phyloP scores from a whole-genome alignment of 106 monocot genomes.

The Gastrodia elata region DNA sequence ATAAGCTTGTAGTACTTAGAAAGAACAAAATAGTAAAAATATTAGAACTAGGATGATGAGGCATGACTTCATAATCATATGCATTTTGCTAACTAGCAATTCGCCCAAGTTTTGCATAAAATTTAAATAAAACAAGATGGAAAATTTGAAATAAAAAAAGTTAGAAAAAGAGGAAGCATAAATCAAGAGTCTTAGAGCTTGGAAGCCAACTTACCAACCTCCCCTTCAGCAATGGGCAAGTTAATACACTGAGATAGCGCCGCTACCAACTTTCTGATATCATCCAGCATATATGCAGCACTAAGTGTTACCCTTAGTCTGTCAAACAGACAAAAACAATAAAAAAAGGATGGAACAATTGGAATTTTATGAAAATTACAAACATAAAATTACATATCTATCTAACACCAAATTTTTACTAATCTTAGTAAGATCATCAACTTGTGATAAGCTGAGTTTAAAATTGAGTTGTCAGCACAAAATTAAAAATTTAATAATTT shows the following conservation, averaged over 20 bases:
- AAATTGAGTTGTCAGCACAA: too few relatives aligned
- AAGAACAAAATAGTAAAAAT: too few relatives aligned
- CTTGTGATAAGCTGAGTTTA: too few relatives aligned
- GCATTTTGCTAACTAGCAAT: not conserved
- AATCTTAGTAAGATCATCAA: too few relatives aligned
- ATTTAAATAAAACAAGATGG: not conserved
- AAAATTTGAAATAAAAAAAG: not conserved
- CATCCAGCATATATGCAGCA: conserved; percentile 64
- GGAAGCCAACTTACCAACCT: conserved; percentile 7
- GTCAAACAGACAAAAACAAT: not conserved
- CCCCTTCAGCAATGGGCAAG: conserved; percentile 8
- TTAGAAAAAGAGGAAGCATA: not conserved
- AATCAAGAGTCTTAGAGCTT: conserved; percentile 20
- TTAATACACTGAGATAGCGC: conserved; percentile 34
- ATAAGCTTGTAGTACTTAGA: too few relatives aligned
- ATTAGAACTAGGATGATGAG: too few relatives aligned
- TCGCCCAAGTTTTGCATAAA: not conserved
- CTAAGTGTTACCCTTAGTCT: conserved; percentile 78
- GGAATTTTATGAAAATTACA: not conserved
- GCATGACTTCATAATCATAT: too few relatives aligned
- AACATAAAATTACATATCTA: not conserved
- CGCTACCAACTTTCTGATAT: conserved; percentile 51
- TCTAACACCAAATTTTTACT: not conserved
- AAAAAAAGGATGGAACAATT: not conserved
- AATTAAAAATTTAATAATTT: too few relatives aligned